Conservation (phyloP, 805 yeast species). For the Candida corydali region DNA sequence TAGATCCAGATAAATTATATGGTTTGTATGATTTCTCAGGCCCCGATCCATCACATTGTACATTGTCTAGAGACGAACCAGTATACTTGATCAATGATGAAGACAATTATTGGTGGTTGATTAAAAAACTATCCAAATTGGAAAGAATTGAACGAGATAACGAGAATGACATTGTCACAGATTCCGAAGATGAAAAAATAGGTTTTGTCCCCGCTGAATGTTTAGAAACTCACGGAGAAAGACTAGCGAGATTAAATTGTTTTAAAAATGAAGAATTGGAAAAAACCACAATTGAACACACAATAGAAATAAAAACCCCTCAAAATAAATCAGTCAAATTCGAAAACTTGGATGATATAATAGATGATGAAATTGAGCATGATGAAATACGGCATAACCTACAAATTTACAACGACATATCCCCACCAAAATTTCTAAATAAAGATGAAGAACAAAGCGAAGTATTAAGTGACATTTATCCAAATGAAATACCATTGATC, state of each 20-base stretch:
- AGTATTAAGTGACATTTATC: constrained; percentile 37
- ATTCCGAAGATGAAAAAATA: constrained; percentile 58
- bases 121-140: constrained; percentile 39
- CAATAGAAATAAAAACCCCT: background rate
- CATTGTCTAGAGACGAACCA: constrained; percentile 73
- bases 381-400: constrained; percentile 7
- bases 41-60: constrained; percentile 90
- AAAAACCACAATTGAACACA: constrained; percentile 2
- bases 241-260: constrained; percentile 87
- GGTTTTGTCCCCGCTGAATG: constrained; percentile 98
- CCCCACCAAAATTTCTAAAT: constrained; percentile 7
- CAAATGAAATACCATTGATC: constrained; percentile 31
- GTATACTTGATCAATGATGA: constrained; percentile 80
- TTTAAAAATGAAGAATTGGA: constrained; percentile 82
- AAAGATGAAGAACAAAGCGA: constrained; percentile 34
- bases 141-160: constrained; percentile 27
- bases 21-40: constrained; percentile 87
- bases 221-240: constrained; percentile 84
- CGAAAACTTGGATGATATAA: constrained; percentile 24
- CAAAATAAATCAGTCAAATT: constrained; percentile 35
- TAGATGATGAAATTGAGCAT: background rate
- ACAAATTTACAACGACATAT: constrained; percentile 8
- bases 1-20: constrained; percentile 79
- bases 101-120: constrained; percentile 97
- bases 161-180: constrained; percentile 14